Conservation (phyloP, 495 filamentous ascomycete species). For the Achaetomiella virescens region DNA sequence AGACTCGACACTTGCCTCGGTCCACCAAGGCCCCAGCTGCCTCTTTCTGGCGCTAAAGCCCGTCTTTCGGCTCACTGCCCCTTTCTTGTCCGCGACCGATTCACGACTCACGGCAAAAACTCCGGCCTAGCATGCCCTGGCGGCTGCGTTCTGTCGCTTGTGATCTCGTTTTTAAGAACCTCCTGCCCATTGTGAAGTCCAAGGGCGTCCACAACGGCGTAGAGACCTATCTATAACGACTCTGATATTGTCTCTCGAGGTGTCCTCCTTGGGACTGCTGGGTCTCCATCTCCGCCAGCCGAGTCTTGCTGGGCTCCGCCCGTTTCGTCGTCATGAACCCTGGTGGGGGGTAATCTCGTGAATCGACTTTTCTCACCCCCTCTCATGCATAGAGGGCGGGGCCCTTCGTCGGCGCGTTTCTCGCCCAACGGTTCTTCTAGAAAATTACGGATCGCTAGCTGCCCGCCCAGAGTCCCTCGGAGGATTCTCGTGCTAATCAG, state of each 20-base stretch:
- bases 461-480: slow-evolving; percentile 29
- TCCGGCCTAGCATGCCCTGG: neutral
- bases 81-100: slow-evolving; percentile 3
- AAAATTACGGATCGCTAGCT: slow-evolving; percentile 37
- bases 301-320: slow-evolving; percentile 34
- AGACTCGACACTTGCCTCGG: slow-evolving; percentile 12
- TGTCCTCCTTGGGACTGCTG: slow-evolving; percentile 8
- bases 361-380: slow-evolving; percentile 29
- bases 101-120: slow-evolving; percentile 2
- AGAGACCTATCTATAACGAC: slow-evolving; percentile 20
- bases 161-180: slow-evolving; percentile 26
- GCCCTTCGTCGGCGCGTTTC: slow-evolving; percentile 35
- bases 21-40: slow-evolving; percentile 11
- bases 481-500: slow-evolving; percentile 45
- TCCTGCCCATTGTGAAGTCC: slow-evolving; percentile 26
- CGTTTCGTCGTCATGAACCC: slow-evolving; percentile 21
- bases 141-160: slow-evolving; percentile 13
- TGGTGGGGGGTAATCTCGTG: slow-evolving; percentile 33
- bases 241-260: slow-evolving; percentile 23
- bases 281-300: slow-evolving; percentile 36
- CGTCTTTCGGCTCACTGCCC: neutral
- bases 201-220: slow-evolving; percentile 21
- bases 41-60: slow-evolving; percentile 6
- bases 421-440: slow-evolving; percentile 44
- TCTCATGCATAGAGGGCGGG: slow-evolving; percentile 21